phyloP scores from a whole-genome alignment of 352 stramenopile genomes.

The Globisporangium takayamanum region DNA sequence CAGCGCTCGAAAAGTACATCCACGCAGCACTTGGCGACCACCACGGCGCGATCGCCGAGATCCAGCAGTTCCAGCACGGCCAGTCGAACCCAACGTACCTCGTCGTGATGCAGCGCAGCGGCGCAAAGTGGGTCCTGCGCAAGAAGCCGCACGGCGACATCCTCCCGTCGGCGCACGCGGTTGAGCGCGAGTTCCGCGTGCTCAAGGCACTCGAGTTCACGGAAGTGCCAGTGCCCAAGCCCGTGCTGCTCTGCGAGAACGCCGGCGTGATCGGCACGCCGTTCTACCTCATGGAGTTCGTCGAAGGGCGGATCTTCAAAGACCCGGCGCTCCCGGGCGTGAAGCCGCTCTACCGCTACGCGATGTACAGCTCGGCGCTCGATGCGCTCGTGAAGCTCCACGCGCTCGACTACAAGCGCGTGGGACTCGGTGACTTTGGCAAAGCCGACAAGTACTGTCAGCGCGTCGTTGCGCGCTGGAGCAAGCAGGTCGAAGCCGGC shows the following conservation, averaged over 20 bases:
- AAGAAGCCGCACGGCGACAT: conserved; percentile 83
- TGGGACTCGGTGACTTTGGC: conserved; percentile 57
- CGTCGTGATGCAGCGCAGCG: conserved; percentile 45
- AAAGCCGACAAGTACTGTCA: conserved; percentile 62
- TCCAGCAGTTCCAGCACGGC: conserved; percentile 80
- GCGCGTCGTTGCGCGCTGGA: conserved; percentile 69
- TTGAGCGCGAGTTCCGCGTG: conserved; percentile 75
- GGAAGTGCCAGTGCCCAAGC: conserved; percentile 56
- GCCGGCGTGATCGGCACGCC: conserved; percentile 49
- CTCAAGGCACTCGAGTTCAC: conserved; percentile 61
- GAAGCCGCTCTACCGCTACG: conserved; percentile 66
- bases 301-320: conserved; percentile 70
- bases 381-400: conserved; percentile 67
- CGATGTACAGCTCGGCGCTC: conserved; percentile 71
- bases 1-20: conserved; percentile 42
- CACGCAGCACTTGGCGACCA: conserved; percentile 36
- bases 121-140: conserved; percentile 66
- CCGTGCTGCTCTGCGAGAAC: conserved; percentile 65
- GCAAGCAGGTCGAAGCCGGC: conserved; percentile 52
- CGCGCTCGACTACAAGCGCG: conserved; percentile 45
- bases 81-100: conserved; percentile 89
- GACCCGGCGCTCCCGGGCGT: conserved; percentile 55
- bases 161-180: conserved; percentile 69
- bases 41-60: conserved; percentile 46
- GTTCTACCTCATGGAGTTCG: conserved; percentile 84